Percentiles rank a stretch among this genome's conserved stretches.
phyloP scores from a whole-genome alignment of 768 basidiomycete species.

The Strobilomyces echinocephalus region DNA sequence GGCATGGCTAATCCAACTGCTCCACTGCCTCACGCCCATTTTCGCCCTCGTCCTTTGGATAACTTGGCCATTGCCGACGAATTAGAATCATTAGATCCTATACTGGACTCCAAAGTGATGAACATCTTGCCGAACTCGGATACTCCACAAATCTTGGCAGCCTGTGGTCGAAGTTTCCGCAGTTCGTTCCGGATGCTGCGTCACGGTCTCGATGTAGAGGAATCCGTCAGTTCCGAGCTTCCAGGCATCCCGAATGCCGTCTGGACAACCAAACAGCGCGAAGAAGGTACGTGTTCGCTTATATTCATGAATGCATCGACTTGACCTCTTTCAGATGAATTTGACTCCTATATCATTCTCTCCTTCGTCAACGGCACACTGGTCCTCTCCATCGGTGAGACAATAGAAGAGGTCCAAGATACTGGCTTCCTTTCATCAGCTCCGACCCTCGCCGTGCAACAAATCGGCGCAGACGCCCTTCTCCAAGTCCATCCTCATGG shows the following conservation, averaged over 20 bases:
- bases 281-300: constrained; percentile 63
- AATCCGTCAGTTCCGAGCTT: constrained; percentile 90
- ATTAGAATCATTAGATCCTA: constrained; percentile 84
- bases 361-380: constrained; percentile 98
- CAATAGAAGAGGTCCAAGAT: constrained; percentile 98
- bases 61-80: constrained; percentile 91
- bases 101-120: constrained; percentile 87
- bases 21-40: constrained; percentile 73
- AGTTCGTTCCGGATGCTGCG: constrained; percentile 86
- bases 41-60: constrained; percentile 80
- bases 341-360: constrained; percentile 95
- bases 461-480: constrained; percentile 91
- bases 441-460: constrained; percentile 95
- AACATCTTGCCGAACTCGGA: constrained; percentile 90
- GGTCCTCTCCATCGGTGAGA: constrained; percentile 94
- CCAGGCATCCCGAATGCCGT: constrained; percentile 98
- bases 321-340: constrained; percentile 56
- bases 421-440: constrained; percentile 98
- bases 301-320: neutral
- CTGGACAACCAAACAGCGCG: constrained; percentile 90
- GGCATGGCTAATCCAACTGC: constrained; percentile 73
- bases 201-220: constrained; percentile 93
- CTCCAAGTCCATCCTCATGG: constrained; percentile 96
- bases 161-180: constrained; percentile 84
- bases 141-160: constrained; percentile 92